Evolutionary conservation across 1,139 yeast species (phyloP).

Genomic region (Debaryomyces fabryi): DNA sequence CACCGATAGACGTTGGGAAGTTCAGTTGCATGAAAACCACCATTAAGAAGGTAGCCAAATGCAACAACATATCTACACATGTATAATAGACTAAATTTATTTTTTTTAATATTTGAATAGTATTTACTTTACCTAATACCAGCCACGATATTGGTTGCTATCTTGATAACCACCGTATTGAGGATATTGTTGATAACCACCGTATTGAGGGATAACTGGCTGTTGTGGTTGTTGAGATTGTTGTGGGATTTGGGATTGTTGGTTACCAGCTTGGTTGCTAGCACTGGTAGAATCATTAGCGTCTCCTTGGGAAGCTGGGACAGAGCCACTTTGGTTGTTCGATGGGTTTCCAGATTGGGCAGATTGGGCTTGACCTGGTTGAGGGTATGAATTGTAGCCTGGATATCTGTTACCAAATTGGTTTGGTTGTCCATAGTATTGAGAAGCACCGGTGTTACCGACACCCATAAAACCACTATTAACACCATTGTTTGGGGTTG

Average conservation of each 20-base stretch:
- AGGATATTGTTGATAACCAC: slow-evolving; percentile 54
- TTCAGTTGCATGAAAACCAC: not conserved
- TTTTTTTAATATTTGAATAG: slow-evolving; percentile 3
- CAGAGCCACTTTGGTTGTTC: slow-evolving; percentile 10
- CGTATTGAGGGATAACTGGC: slow-evolving; percentile 46
- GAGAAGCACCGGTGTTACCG: slow-evolving; percentile 24
- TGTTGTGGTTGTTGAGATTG: slow-evolving; percentile 37
- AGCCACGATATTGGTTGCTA: slow-evolving; percentile 43
- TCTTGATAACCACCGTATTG: slow-evolving; percentile 53
- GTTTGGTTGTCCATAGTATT: slow-evolving; percentile 42
- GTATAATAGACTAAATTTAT: not conserved
- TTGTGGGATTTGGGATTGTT: slow-evolving; percentile 24
- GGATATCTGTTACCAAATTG: slow-evolving; percentile 44
- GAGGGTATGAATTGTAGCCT: slow-evolving; percentile 40
- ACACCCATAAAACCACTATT: slow-evolving; percentile 19
- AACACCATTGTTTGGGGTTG: slow-evolving; percentile 23
- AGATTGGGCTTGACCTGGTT: slow-evolving; percentile 23
- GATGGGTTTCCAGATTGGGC: slow-evolving; percentile 5
- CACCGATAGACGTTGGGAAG: not conserved
- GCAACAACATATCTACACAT: not conserved
- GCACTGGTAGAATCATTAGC: slow-evolving; percentile 14
- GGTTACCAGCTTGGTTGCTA: slow-evolving; percentile 11
- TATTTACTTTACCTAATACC: slow-evolving; percentile 26
- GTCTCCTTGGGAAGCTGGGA: slow-evolving; percentile 13
- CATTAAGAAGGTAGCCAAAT: not conserved